Base-by-base conservation (phyloP, 2,329 filamentous ascomycete genomes). In the Massarina eburnea region DNA sequence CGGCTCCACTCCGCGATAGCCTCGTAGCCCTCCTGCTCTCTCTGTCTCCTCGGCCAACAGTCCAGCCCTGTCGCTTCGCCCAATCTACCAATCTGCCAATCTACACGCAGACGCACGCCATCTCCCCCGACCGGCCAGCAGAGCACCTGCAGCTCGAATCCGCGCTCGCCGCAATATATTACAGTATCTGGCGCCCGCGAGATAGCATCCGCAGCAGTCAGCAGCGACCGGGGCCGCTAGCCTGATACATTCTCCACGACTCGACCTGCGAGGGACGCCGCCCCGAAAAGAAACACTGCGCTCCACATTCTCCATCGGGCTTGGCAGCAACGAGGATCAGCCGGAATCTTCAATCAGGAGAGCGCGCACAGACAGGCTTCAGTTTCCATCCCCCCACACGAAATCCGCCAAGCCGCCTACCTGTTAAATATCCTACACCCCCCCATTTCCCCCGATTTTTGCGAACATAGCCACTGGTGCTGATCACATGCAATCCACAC, bases 401-500 rank as follows among this genome's bases (percentile, higher is more conserved):
- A 43, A 45, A 47, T 37, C 55, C 51, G 52, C 52, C 62, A 51
- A 58, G 52, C 49, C 47, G 43, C 41, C 48, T 47, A 51, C 48
- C 56, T 61, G 62, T 60, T 66, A 61, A 62, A 64, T 62, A 65
- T 65, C 61, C 61, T 61, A 58, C 58, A 48, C 64, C 64, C 62
- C 65, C 65, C 62, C 59, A 60, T 57, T 61, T 64, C 63, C 61
- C 51, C 49, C 59, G 59, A 55, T 61, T 59, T 63, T 62, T 48
- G 60, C 62, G 56, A 54, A 49, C 51, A 35, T 45, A 51, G 50
- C 52, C 52, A 30, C 32, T 45, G 43, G 52, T 55, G 51, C 58
- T 56, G 45, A 66, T 68, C 67, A 68, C 67, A 71, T 71, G 68
- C 67, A 69, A 69, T 54, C 58, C 52, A 57, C 61, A 55, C 61